phyloP scores from a whole-genome alignment of 306 rosid species.

The Cicer pinnatifidum region DNA sequence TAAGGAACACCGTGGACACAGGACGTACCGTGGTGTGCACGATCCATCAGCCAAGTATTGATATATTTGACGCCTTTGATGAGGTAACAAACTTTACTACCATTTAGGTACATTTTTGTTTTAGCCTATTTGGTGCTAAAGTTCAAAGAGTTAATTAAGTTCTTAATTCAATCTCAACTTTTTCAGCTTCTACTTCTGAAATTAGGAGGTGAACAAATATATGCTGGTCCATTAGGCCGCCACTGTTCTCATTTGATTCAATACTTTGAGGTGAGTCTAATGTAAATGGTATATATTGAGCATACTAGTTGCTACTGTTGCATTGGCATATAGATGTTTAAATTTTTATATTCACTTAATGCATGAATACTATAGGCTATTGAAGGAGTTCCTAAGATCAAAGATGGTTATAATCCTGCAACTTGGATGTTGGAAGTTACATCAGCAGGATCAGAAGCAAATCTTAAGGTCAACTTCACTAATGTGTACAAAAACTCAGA shows the following conservation, averaged over 20 bases:
- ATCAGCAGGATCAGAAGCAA: slow-evolving; percentile 69
- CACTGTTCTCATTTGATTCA: slow-evolving; percentile 62
- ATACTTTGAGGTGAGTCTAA: slow-evolving; percentile 74
- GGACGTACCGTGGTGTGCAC: slow-evolving; percentile 95
- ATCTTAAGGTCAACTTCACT: slow-evolving; percentile 64
- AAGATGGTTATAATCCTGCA: slow-evolving; percentile 83
- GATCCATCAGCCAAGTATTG: slow-evolving; percentile 96
- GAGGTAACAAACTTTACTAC: slow-evolving; percentile 60
- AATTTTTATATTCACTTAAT: background rate
- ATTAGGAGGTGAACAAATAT: slow-evolving; percentile 85
- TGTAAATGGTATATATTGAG: slow-evolving; percentile 33
- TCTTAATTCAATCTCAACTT: background rate
- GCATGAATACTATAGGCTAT: slow-evolving; percentile 55
- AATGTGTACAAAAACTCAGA: slow-evolving; percentile 53
- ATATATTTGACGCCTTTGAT: slow-evolving; percentile 90
- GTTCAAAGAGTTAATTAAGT: slow-evolving; percentile 24
- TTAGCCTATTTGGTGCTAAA: background rate
- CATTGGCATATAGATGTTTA: background rate
- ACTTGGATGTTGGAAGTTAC: slow-evolving; percentile 94
- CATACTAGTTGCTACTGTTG: background rate
- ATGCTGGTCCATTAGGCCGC: slow-evolving; percentile 75
- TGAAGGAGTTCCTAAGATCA: slow-evolving; percentile 73
- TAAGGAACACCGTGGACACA: slow-evolving; percentile 88
- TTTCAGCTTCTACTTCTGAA: slow-evolving; percentile 77
- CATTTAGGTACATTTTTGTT: background rate